Base-by-base conservation (phyloP, 1,284 basidiomycete genomes). In the Malassezia sp. region DNA sequence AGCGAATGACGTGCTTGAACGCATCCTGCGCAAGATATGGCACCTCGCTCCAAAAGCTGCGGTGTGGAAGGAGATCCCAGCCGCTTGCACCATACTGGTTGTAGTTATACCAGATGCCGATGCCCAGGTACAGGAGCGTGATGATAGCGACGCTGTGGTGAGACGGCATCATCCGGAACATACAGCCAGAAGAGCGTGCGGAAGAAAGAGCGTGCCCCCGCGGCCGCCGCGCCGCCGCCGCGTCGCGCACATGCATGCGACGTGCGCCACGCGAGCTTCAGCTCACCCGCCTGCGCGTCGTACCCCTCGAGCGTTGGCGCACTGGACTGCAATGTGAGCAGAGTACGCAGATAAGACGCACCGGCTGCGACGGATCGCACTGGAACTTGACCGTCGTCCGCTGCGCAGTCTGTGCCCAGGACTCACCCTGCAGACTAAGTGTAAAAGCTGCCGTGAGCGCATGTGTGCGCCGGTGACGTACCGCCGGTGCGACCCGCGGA, bases 21-120 rank as follows among this genome's bases (percentile, higher is more conserved):
- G 48, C 54, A 31, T 60, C 59, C 9, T 47, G 48, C 5, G 52
- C 56, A 30, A 57, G 40, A 44, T 56, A 60, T 2, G 63, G 63
- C 24, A 50, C 45, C 28, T 65, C 61, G 23, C 60, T 42, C 62
- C 62, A 65, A 35, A 63, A 60, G 40, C 61, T 57, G 31, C 59
- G 56, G 42, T 65, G 55, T 5, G 63, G 63, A 0, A 65, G 43
- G 1, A 61, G 42, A 35, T 65, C 63, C 63, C 63, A 65, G 10
- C 63, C 63, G 23, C 39, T 56, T 0, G 60, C 59, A 11, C 63
- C 63, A 37, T 62, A 65, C 22, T 61, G 56, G 43, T 49, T 58
- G 40, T 61, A 60, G 46, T 65, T 65, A 42, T 53, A 49, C 56
- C 60, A 63, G 40, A 61, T 56, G 8, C 60, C 60, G 0, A 52